Evolutionary conservation across 139 green algal species (phyloP), one percentile per base, ranked within the genome.

Genomic region (Chlorella sp.): DNA sequence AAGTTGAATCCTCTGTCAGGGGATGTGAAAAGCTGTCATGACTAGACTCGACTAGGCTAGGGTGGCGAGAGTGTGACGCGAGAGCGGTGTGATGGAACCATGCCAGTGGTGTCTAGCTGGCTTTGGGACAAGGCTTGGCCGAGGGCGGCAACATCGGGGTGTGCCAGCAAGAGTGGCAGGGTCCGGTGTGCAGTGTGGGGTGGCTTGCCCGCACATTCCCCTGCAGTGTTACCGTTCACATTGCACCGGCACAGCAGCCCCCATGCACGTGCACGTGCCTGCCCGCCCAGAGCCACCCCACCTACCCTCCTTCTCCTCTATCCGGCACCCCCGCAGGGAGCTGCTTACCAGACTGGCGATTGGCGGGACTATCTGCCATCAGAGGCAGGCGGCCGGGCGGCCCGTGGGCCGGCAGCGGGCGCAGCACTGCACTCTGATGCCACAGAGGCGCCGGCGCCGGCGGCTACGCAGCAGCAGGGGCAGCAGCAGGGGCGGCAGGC

Each of bases 281-380:
- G 36, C 1, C 76, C 36, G 76, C 19, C 76, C 11, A 19, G 18
- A 24, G 0, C 1, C 42, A 69, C 42, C 39, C 3, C 28, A 69
- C 3, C 24, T 60, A 5, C 80, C 42, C 12, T 40, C 3, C 42
- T 37, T 87, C 9, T n/a, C n/a, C n/a, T n/a, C n/a, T n/a, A n/a
- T n/a, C 26, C 28, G 21, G 11, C 36, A 32, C 37, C 64, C 21
- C 22, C 64, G 48, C 86, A 90, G 86, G 36, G 76, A 1, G 57
- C 76, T 0, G 86, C 86, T 26, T 90, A 90, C 60, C 76, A 85
- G 77, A 89, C 92, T 7, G 92, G 81, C 21, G 95, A 97, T 75
- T 95, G 91, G 73, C 83, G 84, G 18, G 91, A 92, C 36, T 97
- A 97, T 91, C 89, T 97, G 34, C 95, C 95, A 2, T 78, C 88